Evolutionary conservation across 2,329 filamentous ascomycete species (phyloP).

Genomic region (Trichophyton schoenleinii): DNA sequence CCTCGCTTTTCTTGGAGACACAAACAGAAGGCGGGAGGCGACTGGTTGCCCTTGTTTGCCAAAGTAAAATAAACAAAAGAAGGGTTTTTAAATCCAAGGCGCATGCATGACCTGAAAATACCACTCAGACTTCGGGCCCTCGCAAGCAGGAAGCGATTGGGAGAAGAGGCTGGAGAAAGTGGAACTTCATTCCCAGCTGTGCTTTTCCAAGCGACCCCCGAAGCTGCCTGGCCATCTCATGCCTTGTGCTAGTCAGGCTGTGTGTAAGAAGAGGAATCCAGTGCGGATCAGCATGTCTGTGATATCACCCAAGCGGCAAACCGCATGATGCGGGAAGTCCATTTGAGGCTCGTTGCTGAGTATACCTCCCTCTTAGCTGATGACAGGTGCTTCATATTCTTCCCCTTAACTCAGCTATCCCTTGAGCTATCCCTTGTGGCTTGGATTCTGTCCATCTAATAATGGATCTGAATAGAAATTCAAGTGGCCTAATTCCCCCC

Average conservation of each 20-base stretch:
- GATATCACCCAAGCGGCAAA: conserved; percentile 3
- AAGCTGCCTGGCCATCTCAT: neutral
- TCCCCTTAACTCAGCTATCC: neutral
- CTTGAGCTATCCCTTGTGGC: neutral
- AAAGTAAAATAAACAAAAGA: neutral
- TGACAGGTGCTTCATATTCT: neutral
- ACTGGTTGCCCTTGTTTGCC: neutral
- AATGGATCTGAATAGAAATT: no score
- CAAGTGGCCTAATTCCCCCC: no score
- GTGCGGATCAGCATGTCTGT: neutral
- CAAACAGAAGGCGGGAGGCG: neutral
- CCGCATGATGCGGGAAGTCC: conserved; percentile 1
- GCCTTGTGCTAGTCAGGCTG: neutral
- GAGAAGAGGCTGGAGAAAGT: neutral
- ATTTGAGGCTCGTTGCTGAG: neutral
- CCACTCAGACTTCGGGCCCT: no score
- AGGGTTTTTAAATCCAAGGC: neutral
- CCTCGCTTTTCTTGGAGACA: conserved; percentile 1
- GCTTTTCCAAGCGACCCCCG: neutral
- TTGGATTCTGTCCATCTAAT: neutral
- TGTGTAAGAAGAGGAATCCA: neutral
- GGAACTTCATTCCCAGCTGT: neutral
- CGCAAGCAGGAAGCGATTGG: neutral
- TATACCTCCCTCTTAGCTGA: neutral
- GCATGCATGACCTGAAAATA: neutral